phyloP scores from a whole-genome alignment of 75 land plant genomes.

The Azolla pinnata region DNA sequence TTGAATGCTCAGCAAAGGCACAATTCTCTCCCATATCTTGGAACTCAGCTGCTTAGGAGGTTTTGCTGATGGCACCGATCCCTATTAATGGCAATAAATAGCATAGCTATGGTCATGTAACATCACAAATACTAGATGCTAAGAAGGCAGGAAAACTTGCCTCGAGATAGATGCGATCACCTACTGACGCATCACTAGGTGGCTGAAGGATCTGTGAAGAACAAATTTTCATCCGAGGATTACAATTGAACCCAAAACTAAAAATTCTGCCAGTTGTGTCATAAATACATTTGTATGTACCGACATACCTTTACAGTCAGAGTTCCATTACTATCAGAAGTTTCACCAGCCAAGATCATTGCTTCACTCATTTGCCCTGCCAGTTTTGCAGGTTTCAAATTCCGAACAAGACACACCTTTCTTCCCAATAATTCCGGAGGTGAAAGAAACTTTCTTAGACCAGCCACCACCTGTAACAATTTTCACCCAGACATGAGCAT shows the following conservation, averaged over 20 bases:
- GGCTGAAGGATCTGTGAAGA: conserved; percentile 32
- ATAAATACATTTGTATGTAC: neutral
- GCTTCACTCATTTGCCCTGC: conserved; percentile 40
- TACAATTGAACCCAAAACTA: no score
- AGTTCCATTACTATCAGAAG: conserved; percentile 13
- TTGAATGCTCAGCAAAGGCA: conserved; percentile 23
- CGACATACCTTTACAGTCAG: conserved; percentile 27
- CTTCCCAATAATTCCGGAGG: conserved; percentile 20
- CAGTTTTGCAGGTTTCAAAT: conserved; percentile 32
- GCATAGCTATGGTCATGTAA: no score
- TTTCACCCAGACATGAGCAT: no score
- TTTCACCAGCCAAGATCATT: conserved; percentile 34
- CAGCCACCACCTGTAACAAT: conserved; percentile 41
- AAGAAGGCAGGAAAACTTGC: conserved; percentile 1
- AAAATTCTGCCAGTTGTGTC: neutral
- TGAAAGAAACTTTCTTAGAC: conserved; percentile 23
- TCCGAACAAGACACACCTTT: conserved; percentile 30
- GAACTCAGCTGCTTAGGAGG: conserved; percentile 36
- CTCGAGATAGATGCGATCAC: conserved; percentile 29
- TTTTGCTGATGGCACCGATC: conserved; percentile 4
- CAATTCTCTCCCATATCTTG: conserved; percentile 31
- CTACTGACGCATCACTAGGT: conserved; percentile 15
- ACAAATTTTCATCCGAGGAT: no score
- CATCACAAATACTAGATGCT: neutral
- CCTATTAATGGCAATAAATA: no score